These are phyloP conservation scores for Beverwykella pulmonaria DNA, from an alignment of 495 filamentous ascomycete species.

Conservation along the genomic window DNA sequence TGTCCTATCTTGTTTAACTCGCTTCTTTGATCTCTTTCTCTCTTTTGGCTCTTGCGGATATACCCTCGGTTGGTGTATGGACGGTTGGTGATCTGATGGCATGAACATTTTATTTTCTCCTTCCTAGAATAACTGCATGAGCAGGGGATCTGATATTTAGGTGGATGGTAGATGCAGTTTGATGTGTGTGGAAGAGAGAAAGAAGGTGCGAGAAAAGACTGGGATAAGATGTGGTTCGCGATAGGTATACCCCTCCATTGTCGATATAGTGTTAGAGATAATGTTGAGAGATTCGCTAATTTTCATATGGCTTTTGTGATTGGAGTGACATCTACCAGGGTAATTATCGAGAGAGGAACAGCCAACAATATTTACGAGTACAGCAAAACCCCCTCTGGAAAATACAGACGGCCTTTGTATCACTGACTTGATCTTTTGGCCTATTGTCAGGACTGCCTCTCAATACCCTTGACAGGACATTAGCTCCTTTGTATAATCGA, in stretches of 20 bases:
- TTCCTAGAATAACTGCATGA: neutral
- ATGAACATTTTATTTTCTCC: too few species aligned
- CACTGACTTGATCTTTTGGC: too few species aligned
- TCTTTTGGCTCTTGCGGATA: conserved; percentile 3
- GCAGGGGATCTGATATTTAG: neutral
- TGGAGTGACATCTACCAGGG: neutral
- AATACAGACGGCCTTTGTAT: too few species aligned
- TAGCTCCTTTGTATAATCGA: too few species aligned
- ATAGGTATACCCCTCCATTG: neutral
- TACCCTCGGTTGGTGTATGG: conserved; percentile 19
- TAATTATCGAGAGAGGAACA: too few species aligned
- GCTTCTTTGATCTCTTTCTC: neutral
- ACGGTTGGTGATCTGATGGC: neutral
- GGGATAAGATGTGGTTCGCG: neutral
- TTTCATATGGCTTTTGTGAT: neutral
- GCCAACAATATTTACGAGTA: too few species aligned
- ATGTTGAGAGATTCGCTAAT: neutral
- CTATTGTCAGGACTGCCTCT: too few species aligned
- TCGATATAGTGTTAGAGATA: neutral
- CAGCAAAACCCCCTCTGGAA: too few species aligned
- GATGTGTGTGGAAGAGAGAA: neutral
- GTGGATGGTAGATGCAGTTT: neutral
- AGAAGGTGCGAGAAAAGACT: neutral
- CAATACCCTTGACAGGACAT: too few species aligned
- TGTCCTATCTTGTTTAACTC: neutral